Percentiles rank a stretch among this genome's conserved stretches.
Conservation (phyloP, 23 red algal genomes). For the Chondrus crispus region DNA sequence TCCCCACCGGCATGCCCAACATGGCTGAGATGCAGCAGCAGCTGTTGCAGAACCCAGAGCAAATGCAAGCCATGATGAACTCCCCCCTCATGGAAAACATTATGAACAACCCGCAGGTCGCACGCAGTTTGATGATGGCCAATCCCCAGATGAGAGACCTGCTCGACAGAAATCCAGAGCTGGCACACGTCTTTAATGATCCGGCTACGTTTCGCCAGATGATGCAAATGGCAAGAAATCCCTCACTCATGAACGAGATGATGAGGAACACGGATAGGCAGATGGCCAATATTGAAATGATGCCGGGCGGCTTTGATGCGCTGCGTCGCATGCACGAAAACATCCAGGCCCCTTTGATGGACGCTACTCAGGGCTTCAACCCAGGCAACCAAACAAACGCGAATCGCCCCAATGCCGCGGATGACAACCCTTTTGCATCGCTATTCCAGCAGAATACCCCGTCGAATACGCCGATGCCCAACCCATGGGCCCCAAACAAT, state of each 20-base stretch:
- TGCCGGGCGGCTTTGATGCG: slow-evolving; percentile 97
- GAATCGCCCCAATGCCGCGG: not conserved
- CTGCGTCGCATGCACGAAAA: slow-evolving; percentile 95
- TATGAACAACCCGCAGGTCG: slow-evolving; percentile 92
- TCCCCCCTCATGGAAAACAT: slow-evolving; percentile 96
- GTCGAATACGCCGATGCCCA: slow-evolving; percentile 74
- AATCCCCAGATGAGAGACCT: slow-evolving; percentile 97
- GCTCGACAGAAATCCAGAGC: slow-evolving; percentile 91
- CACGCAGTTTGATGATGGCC: slow-evolving; percentile 88
- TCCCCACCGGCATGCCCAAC: slow-evolving; percentile 6
- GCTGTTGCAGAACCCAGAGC: slow-evolving; percentile 73
- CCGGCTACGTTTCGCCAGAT: slow-evolving; percentile 88
- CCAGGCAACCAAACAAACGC: not conserved
- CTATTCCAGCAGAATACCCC: slow-evolving; percentile 66
- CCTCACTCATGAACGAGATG: slow-evolving; percentile 94
- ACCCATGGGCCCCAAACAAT: slow-evolving; percentile 61
- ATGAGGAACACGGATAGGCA: slow-evolving; percentile 91
- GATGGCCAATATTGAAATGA: slow-evolving; percentile 99
- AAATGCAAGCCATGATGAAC: slow-evolving; percentile 91
- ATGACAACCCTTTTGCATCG: slow-evolving; percentile 72
- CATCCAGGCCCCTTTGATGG: slow-evolving; percentile 82
- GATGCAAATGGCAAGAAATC: slow-evolving; percentile 93
- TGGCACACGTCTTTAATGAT: slow-evolving; percentile 92
- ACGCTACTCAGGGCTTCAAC: slow-evolving; percentile 41
- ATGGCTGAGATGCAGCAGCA: slow-evolving; percentile 75